A percentile compares a stretch with the other conserved stretches of the same genome.
Conservation (phyloP, 805 yeast genomes). For the Wickerhamomyces strasburgensis region DNA sequence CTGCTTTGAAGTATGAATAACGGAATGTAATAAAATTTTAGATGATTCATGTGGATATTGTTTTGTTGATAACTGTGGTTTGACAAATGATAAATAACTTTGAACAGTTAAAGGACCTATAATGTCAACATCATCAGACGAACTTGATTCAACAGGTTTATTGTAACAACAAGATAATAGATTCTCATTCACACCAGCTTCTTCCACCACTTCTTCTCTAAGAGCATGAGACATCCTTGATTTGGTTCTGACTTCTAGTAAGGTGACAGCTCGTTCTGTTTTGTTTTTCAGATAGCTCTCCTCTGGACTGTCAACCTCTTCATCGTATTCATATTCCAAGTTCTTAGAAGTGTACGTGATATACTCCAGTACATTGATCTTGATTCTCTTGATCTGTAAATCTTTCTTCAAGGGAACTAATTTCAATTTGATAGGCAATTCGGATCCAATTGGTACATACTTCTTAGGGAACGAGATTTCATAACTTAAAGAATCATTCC, state of each 20-base stretch:
- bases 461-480: conserved; percentile 69
- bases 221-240: conserved; percentile 38
- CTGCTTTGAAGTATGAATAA: conserved; percentile 1
- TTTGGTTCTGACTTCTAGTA: conserved; percentile 62
- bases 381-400: conserved; percentile 56
- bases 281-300: conserved; percentile 9
- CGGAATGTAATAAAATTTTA: conserved; percentile 1
- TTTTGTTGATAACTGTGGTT: conserved; percentile 8
- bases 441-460: conserved; percentile 59
- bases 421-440: conserved; percentile 56
- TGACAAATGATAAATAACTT: conserved; percentile 18
- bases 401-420: conserved; percentile 62
- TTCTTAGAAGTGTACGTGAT: conserved; percentile 58
- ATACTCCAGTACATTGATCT: conserved; percentile 62
- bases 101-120: conserved; percentile 19
- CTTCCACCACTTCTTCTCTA: conserved; percentile 53
- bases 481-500: conserved; percentile 69
- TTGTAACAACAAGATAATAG: conserved; percentile 54
- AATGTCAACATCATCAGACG: conserved; percentile 16
- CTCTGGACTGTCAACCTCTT: conserved; percentile 13
- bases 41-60: conserved; percentile 1
- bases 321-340: conserved; percentile 48
- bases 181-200: conserved; percentile 54
- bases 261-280: conserved; percentile 48
- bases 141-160: conserved; percentile 28